Percentiles rank a stretch among this genome's conserved stretches.
These are phyloP conservation scores for Dothistroma pini DNA, from an alignment of 2,329 filamentous ascomycete species.

Conservation along the genomic window DNA sequence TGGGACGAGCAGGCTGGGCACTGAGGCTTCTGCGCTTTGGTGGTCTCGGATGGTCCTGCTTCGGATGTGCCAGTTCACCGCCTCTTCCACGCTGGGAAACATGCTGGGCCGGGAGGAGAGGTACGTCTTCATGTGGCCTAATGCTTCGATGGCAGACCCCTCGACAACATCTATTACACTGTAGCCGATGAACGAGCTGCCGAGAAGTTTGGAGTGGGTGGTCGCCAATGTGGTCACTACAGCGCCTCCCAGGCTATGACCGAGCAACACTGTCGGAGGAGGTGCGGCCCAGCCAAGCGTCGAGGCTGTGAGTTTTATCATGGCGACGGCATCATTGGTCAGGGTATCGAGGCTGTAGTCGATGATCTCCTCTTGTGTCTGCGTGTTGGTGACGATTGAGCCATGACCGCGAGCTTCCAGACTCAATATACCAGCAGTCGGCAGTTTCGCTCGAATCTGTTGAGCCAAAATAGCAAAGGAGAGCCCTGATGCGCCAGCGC, in stretches of 20 bases:
- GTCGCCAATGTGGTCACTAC: constrained; percentile 77
- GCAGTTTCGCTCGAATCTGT: constrained; percentile 72
- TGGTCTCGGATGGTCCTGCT: constrained; percentile 82
- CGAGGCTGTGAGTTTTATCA: constrained; percentile 63
- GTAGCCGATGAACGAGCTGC: constrained; percentile 71
- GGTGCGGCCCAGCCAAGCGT: constrained; percentile 69
- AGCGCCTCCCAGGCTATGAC: constrained; percentile 89
- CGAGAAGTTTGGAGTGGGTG: constrained; percentile 52
- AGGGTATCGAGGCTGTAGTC: constrained; percentile 73
- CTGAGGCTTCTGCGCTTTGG: constrained; percentile 78
- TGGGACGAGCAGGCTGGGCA: constrained; percentile 69
- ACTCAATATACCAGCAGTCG: constrained; percentile 77
- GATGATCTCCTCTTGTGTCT: constrained; percentile 40
- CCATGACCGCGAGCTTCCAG: constrained; percentile 87
- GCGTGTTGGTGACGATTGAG: constrained; percentile 53
- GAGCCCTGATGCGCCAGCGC: constrained; percentile 86
- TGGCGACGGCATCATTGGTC: constrained; percentile 65
- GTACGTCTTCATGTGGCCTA: constrained; percentile 92
- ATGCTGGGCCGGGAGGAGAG: constrained; percentile 73
- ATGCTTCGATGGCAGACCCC: constrained; percentile 87
- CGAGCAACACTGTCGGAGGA: constrained; percentile 76
- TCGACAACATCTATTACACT: constrained; percentile 94
- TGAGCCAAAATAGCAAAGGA: constrained; percentile 81
- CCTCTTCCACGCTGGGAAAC: constrained; percentile 73
- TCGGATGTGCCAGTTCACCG: constrained; percentile 90